Conservation (phyloP, 2,329 filamentous ascomycete genomes). For the Nemania abortiva region DNA sequence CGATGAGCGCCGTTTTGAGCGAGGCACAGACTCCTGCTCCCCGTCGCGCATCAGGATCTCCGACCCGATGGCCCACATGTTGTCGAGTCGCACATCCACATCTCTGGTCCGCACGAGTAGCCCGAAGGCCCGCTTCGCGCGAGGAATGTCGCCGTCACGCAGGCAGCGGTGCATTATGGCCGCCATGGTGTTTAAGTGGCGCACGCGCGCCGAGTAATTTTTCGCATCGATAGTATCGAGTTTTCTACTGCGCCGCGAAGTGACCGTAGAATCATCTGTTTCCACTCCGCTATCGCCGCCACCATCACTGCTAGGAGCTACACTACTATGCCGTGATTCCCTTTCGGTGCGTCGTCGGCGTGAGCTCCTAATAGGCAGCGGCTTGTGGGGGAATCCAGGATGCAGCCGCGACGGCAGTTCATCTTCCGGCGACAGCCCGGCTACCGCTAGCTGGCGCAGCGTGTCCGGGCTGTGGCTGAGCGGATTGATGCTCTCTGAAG, state of each 20-base stretch:
- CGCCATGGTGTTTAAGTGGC: conserved; percentile 75
- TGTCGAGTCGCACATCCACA: conserved; percentile 76
- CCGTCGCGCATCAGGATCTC: conserved; percentile 80
- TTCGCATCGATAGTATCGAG: conserved; percentile 13
- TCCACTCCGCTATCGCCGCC: conserved; percentile 17
- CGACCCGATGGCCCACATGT: conserved; percentile 85
- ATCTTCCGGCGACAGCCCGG: conserved; percentile 64
- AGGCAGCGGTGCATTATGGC: conserved; percentile 80
- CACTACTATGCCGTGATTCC: neutral
- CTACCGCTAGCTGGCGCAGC: conserved; percentile 65
- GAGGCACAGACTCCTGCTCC: conserved; percentile 47
- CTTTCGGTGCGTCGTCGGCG: neutral
- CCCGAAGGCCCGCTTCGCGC: conserved; percentile 80
- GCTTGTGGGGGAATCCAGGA: conserved; percentile 66
- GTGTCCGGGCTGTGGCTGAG: conserved; percentile 65
- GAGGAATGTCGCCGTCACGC: conserved; percentile 74
- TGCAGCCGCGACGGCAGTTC: conserved; percentile 54
- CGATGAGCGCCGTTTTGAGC: neutral
- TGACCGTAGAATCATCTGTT: conserved; percentile 15
- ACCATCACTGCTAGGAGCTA: neutral
- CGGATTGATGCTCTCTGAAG: conserved; percentile 62
- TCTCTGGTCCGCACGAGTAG: conserved; percentile 72
- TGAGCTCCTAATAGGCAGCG: conserved; percentile 45
- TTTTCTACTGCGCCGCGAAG: conserved; percentile 33
- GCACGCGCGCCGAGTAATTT: conserved; percentile 55